Base-by-base conservation (phyloP, 2,329 filamentous ascomycete species). In the Beauveria rudraprayagi region DNA sequence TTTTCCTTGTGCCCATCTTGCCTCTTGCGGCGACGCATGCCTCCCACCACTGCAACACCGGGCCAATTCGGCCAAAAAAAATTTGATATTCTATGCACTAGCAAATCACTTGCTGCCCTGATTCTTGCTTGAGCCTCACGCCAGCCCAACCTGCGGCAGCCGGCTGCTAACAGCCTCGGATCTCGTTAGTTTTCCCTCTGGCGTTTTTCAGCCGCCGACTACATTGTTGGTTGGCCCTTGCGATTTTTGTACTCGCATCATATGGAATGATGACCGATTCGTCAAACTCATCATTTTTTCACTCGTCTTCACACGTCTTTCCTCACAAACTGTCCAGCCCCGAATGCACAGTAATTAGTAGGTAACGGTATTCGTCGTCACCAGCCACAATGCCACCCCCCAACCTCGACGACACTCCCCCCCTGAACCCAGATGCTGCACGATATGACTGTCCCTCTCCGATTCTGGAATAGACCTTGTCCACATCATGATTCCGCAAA, bases 361-460 rank as follows among this genome's bases (percentile, higher is more conserved):
- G 10, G 9, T 10, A 11, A 14, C 34, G 1, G 17, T 51, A 43
- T 6, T 44, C 9, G 5, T 30, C 9, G 5, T 30, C 26, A 44
- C 43, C 22, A 51, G 30, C 19, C 46, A 50, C 44, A 56, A 3
- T 17, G 19, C 28, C n/a, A 28, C 34, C 28, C 24, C 11, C 5
- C 43, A 16, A 11, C 14, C 17, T 37, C 30, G 17, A 16, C 46
- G 5, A 16, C 40, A 55, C 55, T 47, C 61, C n/a, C 30, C 60
- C 44, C 14, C 40, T 50, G 47, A 52, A 40, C 41, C 63, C 56
- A 60, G 62, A 47, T 63, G 59, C 60, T 64, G 63, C 63, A 63
- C 56, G 56, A 63, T 63, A 60, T 64, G 63, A 64, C 62, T 51
- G 44, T 56, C 60, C 43, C 61, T 64, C 59, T 64, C 63, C 60